Conservation (phyloP, 257 asterid genomes). For the Solanum lignicaule region DNA sequence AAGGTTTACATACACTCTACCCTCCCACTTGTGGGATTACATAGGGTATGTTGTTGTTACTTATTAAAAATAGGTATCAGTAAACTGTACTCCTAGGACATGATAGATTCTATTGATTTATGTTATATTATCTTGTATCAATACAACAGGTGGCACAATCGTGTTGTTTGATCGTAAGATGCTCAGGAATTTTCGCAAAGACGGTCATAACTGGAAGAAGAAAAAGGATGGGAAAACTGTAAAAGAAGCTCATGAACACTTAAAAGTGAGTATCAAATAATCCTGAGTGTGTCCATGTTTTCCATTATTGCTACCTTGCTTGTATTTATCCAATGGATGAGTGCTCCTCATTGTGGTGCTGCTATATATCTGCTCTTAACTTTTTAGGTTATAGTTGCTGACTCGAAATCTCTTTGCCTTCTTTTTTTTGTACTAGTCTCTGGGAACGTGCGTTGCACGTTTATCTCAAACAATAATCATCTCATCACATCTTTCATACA, state of each 20-base stretch:
- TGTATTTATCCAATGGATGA: background rate
- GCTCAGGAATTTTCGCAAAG: slow-evolving; percentile 96
- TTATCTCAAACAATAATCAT: too few relatives aligned
- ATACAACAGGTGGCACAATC: slow-evolving; percentile 68
- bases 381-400: background rate
- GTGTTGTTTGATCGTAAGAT: slow-evolving; percentile 90
- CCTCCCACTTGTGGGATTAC: background rate
- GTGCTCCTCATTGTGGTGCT: background rate
- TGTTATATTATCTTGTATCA: slow-evolving; percentile 12
- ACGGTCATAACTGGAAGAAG: slow-evolving; percentile 98
- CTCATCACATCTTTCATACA: too few relatives aligned
- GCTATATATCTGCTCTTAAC: background rate
- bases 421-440: background rate
- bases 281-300: background rate
- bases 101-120: background rate
- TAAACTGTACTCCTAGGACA: background rate
- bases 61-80: background rate
- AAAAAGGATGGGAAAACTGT: slow-evolving; percentile 94
- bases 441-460: too few relatives aligned
- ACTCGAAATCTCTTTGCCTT: background rate
- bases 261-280: slow-evolving; percentile 49
- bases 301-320: background rate
- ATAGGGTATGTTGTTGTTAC: background rate
- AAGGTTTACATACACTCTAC: background rate
- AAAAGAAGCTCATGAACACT: slow-evolving; percentile 97